These are phyloP conservation scores for Malassezia sp. DNA, from an alignment of 1,284 basidiomycete species.

Conservation along the genomic window DNA sequence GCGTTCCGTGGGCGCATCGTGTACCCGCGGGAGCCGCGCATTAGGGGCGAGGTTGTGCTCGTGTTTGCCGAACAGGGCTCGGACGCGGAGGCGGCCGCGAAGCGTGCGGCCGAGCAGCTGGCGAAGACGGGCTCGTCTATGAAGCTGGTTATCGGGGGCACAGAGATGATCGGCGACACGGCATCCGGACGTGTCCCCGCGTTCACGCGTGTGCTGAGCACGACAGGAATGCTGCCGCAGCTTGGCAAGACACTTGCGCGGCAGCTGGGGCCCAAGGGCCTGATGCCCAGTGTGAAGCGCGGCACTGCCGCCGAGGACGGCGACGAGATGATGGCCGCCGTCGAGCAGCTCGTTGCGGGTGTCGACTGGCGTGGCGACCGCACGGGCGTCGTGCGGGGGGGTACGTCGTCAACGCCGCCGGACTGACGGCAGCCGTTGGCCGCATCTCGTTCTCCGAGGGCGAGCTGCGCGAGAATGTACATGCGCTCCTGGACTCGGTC, in stretches of 20 bases:
- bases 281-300: conserved; percentile 88
- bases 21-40: conserved; percentile 33
- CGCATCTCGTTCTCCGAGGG: conserved; percentile 55
- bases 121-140: conserved; percentile 8
- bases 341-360: conserved; percentile 66
- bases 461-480: conserved; percentile 68
- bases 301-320: conserved; percentile 75
- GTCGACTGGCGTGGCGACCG: conserved; percentile 90
- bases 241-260: conserved; percentile 65
- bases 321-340: conserved; percentile 52
- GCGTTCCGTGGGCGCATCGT: conserved; percentile 40
- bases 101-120: conserved; percentile 12
- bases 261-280: conserved; percentile 77
- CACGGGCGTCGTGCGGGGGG: conserved; percentile 67
- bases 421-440: no score
- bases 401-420: no score
- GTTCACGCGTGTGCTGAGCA: conserved; percentile 66
- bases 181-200: conserved; percentile 29
- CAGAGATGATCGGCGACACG: conserved; percentile 37
- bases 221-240: conserved; percentile 63
- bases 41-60: conserved; percentile 36
- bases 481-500: conserved; percentile 65
- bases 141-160: conserved; percentile 31
- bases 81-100: conserved; percentile 27
- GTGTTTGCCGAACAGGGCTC: conserved; percentile 42